Base-by-base conservation (phyloP, 2,329 filamentous ascomycete genomes). In the Aspergillus quadricinctus region DNA sequence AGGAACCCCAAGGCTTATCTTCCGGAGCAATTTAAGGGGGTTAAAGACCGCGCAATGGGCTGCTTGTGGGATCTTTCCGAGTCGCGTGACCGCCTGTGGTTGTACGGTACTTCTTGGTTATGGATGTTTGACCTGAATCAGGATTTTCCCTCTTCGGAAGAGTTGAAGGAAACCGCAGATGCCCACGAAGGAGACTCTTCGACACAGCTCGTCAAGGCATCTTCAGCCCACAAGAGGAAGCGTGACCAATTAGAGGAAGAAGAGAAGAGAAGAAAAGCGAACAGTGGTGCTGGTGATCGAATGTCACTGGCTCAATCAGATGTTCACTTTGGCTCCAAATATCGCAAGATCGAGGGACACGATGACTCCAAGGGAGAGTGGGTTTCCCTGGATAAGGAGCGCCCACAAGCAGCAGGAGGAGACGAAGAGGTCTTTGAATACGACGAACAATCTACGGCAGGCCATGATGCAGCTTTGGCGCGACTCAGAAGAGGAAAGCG, bases 111-210 rank as follows among this genome's bases (percentile, higher is more conserved):
- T 43, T 87, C 84, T 1, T 97, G 92, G 82, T 74, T 99, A 25
- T 92, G 90, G 77, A 97, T 97, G 92, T 84, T 99, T 58, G 92
- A 97, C 71, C 77, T 96, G 29, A 83, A 83, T 21, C 82, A 83
- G 66, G 88, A 96, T 70, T 81, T 94, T 50, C 70, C 76, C 0
- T 69, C 73, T 9, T 66, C 72, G 3, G 73, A 71, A 25, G 68
- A 68, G 29, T 58, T 63, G 6, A 59, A 57, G 43, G 63, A 62
- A 10, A 63, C 54, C 19, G 61, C 64, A 6, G 58, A 67, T 49
- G 54, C 60, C 35, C 60, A 65, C 35, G 64, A 70, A 41, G 59
- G 58, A 29, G 62, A 68, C 48, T 56, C 57, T 27, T 59, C 62
- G 9, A 56, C 49, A 28, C 60, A 68, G 49, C 53, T 65, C 31